Evolutionary conservation across 2,329 filamentous ascomycete genomes (phyloP).

Genomic region (Chaetomium olivaceum): DNA sequence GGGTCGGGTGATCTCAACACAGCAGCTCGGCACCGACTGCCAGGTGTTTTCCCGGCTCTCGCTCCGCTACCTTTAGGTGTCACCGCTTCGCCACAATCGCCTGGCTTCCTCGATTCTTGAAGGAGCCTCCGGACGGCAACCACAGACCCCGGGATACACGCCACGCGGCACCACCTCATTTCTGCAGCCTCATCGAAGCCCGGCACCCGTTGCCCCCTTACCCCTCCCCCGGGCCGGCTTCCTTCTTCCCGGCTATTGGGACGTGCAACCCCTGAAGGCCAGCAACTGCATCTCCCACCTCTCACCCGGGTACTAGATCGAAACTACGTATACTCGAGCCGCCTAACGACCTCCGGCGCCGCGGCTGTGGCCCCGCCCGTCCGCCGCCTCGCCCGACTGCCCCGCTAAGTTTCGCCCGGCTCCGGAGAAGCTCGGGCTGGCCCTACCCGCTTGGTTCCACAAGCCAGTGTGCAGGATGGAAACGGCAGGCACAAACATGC

Average conservation of each 20-base stretch:
- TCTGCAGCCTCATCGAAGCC: background rate
- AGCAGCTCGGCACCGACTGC: conserved; percentile 5
- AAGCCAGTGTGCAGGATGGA: conserved; percentile 40
- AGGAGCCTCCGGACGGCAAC: conserved; percentile 2
- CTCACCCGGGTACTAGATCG: background rate
- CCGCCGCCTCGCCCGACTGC: conserved; percentile 3
- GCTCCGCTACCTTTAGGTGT: conserved; percentile 7
- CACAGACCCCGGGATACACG: conserved; percentile 10
- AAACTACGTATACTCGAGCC: background rate
- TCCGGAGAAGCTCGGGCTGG: conserved; percentile 13
- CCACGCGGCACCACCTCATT: conserved; percentile 6
- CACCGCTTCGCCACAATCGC: conserved; percentile 8
- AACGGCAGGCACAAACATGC: conserved; percentile 46
- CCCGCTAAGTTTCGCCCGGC: conserved; percentile 1
- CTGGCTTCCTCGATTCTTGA: background rate
- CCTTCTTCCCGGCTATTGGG: background rate
- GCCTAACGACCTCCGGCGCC: background rate
- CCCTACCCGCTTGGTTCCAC: conserved; percentile 19
- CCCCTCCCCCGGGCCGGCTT: conserved; percentile 10
- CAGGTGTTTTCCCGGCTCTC: background rate
- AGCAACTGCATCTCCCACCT: background rate
- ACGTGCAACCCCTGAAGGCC: background rate
- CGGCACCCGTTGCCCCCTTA: background rate
- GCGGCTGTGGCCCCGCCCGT: background rate
- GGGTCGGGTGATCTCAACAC: conserved; percentile 17